phyloP scores from a whole-genome alignment of 495 filamentous ascomycete species.

The Neurospora sublineolata region DNA sequence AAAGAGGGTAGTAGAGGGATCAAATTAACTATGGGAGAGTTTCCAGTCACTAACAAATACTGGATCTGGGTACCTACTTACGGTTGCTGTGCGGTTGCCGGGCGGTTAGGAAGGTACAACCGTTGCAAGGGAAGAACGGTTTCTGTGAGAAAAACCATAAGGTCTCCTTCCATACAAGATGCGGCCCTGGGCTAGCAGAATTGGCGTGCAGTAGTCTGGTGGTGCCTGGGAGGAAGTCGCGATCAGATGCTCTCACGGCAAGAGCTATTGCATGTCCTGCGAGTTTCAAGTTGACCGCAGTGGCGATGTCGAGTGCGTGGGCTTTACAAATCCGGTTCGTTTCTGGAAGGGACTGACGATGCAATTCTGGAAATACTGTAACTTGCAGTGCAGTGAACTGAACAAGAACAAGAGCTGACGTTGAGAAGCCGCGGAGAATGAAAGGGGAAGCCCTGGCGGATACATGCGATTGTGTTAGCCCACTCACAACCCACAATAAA shows the following conservation, averaged over 20 bases:
- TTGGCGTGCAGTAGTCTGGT: not conserved
- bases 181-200: not conserved
- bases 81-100: not conserved
- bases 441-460: no score
- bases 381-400: no score
- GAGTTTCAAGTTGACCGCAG: no score
- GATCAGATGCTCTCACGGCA: not conserved
- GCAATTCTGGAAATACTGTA: no score
- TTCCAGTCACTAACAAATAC: not conserved
- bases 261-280: not conserved
- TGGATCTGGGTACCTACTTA: not conserved
- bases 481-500: no score
- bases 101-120: not conserved
- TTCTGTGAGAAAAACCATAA: not conserved
- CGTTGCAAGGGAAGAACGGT: not conserved
- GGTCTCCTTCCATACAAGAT: not conserved
- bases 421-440: no score
- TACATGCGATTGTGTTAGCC: no score
- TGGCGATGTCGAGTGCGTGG: no score
- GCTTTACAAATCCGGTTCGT: no score
- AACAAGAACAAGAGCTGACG: no score
- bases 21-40: not conserved
- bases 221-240: not conserved
- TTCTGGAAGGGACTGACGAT: no score
- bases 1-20: not conserved